A percentile compares a stretch with the other conserved stretches of the same genome.
Evolutionary conservation across 139 green algal species (phyloP).

Genomic region (Chlorella sp.): DNA sequence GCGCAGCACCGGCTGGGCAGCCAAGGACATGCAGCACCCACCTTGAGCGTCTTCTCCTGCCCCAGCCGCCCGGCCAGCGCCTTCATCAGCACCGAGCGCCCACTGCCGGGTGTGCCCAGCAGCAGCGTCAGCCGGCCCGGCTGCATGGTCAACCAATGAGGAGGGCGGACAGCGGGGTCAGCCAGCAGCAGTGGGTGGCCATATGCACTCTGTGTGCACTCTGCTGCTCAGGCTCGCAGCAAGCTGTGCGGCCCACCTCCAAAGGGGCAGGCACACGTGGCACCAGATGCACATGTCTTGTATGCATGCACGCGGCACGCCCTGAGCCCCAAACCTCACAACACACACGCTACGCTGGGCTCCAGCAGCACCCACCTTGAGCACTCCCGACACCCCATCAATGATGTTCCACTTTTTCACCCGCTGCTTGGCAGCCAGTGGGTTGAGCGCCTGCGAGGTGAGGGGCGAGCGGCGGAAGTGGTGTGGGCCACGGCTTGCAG

Average conservation of each 20-base stretch:
- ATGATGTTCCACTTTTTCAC: slow-evolving; percentile 46
- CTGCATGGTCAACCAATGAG: neutral
- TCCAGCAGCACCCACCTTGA: slow-evolving; percentile 40
- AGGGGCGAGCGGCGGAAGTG: too few species aligned
- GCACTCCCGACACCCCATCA: slow-evolving; percentile 48
- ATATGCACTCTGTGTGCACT: too few species aligned
- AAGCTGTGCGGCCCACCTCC: slow-evolving; percentile 50
- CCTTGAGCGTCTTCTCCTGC: slow-evolving; percentile 33
- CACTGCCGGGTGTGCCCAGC: slow-evolving; percentile 67
- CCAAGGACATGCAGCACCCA: neutral
- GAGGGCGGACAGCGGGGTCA: too few species aligned
- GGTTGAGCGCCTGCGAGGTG: neutral
- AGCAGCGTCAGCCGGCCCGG: slow-evolving; percentile 72
- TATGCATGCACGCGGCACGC: too few species aligned
- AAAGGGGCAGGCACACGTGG: too few species aligned
- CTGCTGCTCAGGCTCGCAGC: too few species aligned
- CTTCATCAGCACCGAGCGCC: slow-evolving; percentile 67
- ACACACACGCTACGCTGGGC: too few species aligned
- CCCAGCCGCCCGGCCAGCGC: slow-evolving; percentile 61
- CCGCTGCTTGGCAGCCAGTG: neutral
- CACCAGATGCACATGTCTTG: too few species aligned
- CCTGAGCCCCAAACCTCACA: too few species aligned
- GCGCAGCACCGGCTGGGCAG: neutral
- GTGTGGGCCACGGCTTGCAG: too few species aligned
- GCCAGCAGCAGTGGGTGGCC: too few species aligned